Evolutionary conservation across 352 stramenopile species (phyloP), one percentile per base, ranked within the genome.

Genomic region (Phytophthora capsici): DNA sequence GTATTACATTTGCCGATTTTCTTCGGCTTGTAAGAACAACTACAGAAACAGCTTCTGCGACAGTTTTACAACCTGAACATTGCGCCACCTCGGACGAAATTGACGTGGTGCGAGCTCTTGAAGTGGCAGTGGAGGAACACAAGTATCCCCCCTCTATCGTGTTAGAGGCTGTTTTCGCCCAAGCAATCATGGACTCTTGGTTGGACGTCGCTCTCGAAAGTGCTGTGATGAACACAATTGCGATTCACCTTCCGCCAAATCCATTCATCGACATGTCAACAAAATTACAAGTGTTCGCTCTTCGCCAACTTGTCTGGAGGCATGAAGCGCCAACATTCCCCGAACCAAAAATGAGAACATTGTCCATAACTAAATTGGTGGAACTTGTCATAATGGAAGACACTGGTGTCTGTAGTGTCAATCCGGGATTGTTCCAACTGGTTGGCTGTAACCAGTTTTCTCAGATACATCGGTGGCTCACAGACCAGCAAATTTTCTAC

Each of bases 201-300:
- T 40, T 86, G 25, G 80, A 87, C 28, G 38, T 84, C 2, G 77
- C 80, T 6, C 62, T 87, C 9, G 80, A 87, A 60, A 82, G 75
- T 25, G 72, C 80, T 0, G 70, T 86, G 22, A 82, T 82, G 61
- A 80, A 76, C 25, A 77, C 74, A 19, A 69, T 89, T 4, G 68
- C 69, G 10, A 57, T 68, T 32, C 45, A 59, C 6, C 67, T 87
- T 23, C 73, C 78, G 2, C 75, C 80, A 25, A 87, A 89, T 22
- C 77, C 80, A 9, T 87, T 84, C 40, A 55, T 86, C 26, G 50
- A 70, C 6, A 55, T 89, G 22, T 79, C 77, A 1, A 50, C 16
- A 1, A 49, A 77, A 12, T 12, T 87, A 3, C 73, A 80, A 17
- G 66, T 63, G 12, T 87, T 84, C 46, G 77, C 75, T 4, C 10